Conservation (phyloP, 305 asterid genomes). For the Solanum chacoense region DNA sequence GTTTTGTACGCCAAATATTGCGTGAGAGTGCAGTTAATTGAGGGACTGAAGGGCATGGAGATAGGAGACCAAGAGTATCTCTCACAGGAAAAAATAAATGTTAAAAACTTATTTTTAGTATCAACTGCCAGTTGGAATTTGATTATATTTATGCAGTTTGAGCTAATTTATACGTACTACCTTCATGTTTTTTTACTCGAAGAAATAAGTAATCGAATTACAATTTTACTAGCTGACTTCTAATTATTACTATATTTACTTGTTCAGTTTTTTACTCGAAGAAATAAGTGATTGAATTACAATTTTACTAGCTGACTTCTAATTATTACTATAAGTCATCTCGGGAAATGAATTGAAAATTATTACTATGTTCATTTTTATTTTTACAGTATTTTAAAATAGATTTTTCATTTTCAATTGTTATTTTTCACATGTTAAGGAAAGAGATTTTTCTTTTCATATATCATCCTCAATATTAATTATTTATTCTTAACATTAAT, state of each 20-base stretch:
- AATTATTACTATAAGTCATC: neutral
- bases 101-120: neutral
- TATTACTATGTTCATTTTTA: neutral
- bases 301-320: neutral
- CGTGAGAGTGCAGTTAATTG: neutral
- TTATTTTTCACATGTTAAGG: neutral
- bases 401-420: neutral
- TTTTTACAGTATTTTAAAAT: neutral
- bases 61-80: conserved; percentile 3
- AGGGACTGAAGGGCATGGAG: neutral
- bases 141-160: neutral
- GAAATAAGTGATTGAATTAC: neutral
- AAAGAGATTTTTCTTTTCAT: neutral
- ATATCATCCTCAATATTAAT: no score
- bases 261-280: neutral
- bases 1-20: neutral
- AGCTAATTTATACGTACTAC: neutral
- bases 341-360: neutral
- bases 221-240: neutral
- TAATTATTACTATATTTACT: neutral
- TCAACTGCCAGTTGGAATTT: conserved; percentile 8
- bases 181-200: neutral
- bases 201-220: neutral
- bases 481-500: neutral
- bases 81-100: neutral